These are phyloP conservation scores for Gnomoniopsis sp. DNA, from an alignment of 2,329 filamentous ascomycete species.

Conservation along the genomic window DNA sequence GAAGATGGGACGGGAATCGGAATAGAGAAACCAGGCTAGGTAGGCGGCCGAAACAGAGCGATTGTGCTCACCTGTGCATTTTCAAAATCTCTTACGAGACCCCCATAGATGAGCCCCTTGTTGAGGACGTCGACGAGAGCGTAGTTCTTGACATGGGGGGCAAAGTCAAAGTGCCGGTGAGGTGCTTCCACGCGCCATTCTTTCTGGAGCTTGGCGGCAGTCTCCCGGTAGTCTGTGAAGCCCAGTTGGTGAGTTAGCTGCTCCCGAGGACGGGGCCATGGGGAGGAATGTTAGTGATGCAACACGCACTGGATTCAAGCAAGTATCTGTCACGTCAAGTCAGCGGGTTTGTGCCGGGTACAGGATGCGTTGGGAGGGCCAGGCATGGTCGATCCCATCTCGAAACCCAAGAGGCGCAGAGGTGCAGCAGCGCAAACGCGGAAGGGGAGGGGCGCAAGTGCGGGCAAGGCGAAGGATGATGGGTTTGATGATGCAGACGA, in stretches of 20 bases:
- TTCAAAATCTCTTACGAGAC: constrained; percentile 54
- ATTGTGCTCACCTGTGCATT: constrained; percentile 42
- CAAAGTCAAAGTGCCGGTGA: constrained; percentile 61
- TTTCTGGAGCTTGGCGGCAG: constrained; percentile 64
- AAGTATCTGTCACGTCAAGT: constrained; percentile 45
- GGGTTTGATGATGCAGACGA: neutral
- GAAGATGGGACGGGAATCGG: neutral
- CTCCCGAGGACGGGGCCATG: constrained; percentile 15
- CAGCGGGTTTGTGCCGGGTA: constrained; percentile 21
- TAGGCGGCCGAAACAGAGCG: constrained; percentile 4
- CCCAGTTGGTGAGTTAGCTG: constrained; percentile 31
- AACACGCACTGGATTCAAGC: constrained; percentile 58
- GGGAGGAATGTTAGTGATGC: constrained; percentile 12
- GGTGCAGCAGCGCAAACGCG: constrained; percentile 1
- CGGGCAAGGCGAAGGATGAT: neutral
- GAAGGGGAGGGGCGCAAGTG: neutral
- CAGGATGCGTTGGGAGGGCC: constrained; percentile 12
- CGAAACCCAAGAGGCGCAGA: neutral
- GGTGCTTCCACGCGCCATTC: constrained; percentile 64
- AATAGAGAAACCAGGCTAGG: constrained; percentile 9
- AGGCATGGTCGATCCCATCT: constrained; percentile 11
- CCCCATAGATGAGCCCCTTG: constrained; percentile 60
- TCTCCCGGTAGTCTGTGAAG: constrained; percentile 61
- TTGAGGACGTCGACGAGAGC: constrained; percentile 62
- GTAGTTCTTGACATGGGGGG: constrained; percentile 62